Evolutionary conservation across 495 filamentous ascomycete genomes (phyloP).

Genomic region (Penicillium malachiteum): DNA sequence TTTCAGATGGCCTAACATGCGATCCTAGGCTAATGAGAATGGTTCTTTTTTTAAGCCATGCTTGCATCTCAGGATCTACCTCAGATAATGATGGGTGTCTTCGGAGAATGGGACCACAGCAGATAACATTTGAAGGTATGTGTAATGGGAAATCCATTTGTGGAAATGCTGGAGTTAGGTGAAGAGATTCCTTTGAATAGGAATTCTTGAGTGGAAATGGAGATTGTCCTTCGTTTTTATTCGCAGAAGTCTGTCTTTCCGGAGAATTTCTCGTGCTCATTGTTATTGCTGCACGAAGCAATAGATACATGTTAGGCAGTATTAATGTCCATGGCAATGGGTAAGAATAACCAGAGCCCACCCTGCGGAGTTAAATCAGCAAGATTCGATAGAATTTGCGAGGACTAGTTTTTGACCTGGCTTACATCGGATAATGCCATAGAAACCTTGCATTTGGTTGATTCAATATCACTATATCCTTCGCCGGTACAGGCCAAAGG

Average conservation of each 20-base stretch:
- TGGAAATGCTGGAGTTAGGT: constrained; percentile 37
- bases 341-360: constrained; percentile 47
- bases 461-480: constrained; percentile 39
- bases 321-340: constrained; percentile 44
- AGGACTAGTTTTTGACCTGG: not conserved
- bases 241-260: not conserved
- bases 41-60: constrained; percentile 48
- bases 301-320: constrained; percentile 37
- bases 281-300: constrained; percentile 12
- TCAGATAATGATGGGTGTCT: constrained; percentile 31
- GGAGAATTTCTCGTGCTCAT: constrained; percentile 19
- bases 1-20: constrained; percentile 33
- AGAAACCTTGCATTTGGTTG: constrained; percentile 35
- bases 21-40: constrained; percentile 53
- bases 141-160: constrained; percentile 46
- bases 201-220: constrained; percentile 32
- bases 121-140: constrained; percentile 43
- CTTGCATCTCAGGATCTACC: constrained; percentile 39
- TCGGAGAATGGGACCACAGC: constrained; percentile 48
- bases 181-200: constrained; percentile 35
- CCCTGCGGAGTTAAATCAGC: constrained; percentile 22
- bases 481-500: constrained; percentile 39
- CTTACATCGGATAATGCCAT: constrained; percentile 49
- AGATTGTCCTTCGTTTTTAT: constrained; percentile 22
- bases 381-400: not conserved